Percentiles rank a stretch among this genome's conserved stretches.
Evolutionary conservation across 208 protist genomes (phyloP).

Genomic region (Phytomonas francai): DNA sequence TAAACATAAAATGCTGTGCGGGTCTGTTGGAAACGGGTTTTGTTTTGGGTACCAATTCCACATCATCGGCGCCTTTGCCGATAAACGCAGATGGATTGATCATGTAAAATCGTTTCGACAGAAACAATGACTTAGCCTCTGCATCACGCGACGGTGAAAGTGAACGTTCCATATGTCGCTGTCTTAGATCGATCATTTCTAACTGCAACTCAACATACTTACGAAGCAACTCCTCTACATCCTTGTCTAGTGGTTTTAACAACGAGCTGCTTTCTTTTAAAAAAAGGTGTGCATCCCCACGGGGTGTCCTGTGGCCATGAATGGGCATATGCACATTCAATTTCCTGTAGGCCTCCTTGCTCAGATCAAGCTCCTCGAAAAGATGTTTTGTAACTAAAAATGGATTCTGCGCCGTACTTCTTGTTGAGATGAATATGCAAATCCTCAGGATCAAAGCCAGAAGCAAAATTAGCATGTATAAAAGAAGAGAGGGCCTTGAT

Average conservation of each 20-base stretch:
- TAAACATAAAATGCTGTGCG: neutral
- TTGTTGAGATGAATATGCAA: neutral
- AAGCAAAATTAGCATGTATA: neutral
- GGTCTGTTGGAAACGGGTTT: neutral
- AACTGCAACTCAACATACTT: neutral
- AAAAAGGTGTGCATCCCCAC: neutral
- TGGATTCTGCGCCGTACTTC: neutral
- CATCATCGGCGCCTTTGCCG: neutral
- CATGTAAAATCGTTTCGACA: neutral
- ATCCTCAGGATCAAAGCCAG: neutral
- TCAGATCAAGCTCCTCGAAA: neutral
- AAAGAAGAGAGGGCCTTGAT: neutral
- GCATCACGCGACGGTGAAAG: neutral
- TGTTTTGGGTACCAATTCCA: neutral
- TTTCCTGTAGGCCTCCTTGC: neutral
- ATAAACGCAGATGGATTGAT: neutral
- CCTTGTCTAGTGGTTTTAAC: neutral
- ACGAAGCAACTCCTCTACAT: neutral
- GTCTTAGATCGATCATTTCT: neutral
- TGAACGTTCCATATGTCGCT: neutral
- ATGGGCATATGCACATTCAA: neutral
- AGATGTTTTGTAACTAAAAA: neutral
- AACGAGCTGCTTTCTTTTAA: neutral
- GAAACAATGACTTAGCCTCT: neutral
- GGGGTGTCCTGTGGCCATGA: neutral